Evolutionary conservation across 2,329 filamentous ascomycete species (phyloP), one percentile per base, ranked within the genome.

Genomic region (Venturia carpophila): DNA sequence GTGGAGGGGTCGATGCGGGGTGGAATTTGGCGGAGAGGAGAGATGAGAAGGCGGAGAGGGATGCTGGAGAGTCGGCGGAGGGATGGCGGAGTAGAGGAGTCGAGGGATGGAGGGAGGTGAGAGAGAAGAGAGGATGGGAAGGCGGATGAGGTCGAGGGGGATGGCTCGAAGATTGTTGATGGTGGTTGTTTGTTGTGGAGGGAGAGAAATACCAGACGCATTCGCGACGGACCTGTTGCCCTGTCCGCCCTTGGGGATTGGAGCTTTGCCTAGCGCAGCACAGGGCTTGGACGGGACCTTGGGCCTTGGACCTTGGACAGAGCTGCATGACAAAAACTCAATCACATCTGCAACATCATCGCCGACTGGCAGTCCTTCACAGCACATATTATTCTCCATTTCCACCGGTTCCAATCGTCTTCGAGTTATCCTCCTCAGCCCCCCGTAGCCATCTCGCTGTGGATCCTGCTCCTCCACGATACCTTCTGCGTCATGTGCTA

Each of bases 111-210:
- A 56, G 52, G 19, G 52, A 56, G 24, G 21, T 5, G 49, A 15
- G 49, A 24, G 49, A 34, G 24, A 34, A 27, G 27, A 11, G 49
- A 34, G 24, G 49, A 15, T 15, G 27, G 27, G 17, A 17, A 24
- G 7, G 45, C 6, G 45, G 45, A 10, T 9, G 45, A 21, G n/a
- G n/a, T 49, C 19, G 30, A 4, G 63, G 34, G 30, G 30, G n/a
- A 39, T 5, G 60, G 39, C 24, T 39, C n/a, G 27, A 60, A 1
- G n/a, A 13, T 30, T 41, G 39, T 3, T 60, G 30, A 37, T 43
- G 17, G 43, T 21, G 60, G 43, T 43, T 58, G 52, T 58, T 58
- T 58, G 52, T 58, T 58, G 52, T 58, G 52, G 52, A 58, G 52
- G 19, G 49, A n/a, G 17, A 34, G 24, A 19, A 19, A 56, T 37